Conservation (phyloP, 352 stramenopile species). For the Globisporangium cystogenes region DNA sequence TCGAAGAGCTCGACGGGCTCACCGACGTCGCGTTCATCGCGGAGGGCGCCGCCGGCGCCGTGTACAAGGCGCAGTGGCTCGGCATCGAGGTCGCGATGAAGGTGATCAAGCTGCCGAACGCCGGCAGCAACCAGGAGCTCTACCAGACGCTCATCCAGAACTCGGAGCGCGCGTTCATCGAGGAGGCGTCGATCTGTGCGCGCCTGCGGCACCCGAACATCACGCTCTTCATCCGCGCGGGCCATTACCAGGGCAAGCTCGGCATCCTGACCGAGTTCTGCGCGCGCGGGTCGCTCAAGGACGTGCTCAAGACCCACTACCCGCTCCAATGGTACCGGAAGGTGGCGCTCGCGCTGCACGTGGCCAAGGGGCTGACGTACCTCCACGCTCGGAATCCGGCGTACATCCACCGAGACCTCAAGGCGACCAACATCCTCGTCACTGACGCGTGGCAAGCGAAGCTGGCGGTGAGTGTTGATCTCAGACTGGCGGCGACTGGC, state of each 20-base stretch:
- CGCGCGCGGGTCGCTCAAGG: slow-evolving; percentile 50
- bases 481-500: not conserved
- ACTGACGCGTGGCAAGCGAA: slow-evolving; percentile 76
- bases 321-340: slow-evolving; percentile 62
- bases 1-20: slow-evolving; percentile 23
- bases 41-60: slow-evolving; percentile 43
- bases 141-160: slow-evolving; percentile 62
- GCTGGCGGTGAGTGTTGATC: slow-evolving; percentile 24
- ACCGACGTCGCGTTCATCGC: slow-evolving; percentile 32
- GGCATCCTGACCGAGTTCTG: slow-evolving; percentile 71
- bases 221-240: slow-evolving; percentile 66
- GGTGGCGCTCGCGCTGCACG: slow-evolving; percentile 55
- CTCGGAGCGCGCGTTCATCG: slow-evolving; percentile 57
- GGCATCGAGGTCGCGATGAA: slow-evolving; percentile 76
- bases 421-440: slow-evolving; percentile 69
- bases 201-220: slow-evolving; percentile 69
- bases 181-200: slow-evolving; percentile 53
- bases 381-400: slow-evolving; percentile 69
- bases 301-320: slow-evolving; percentile 49
- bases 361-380: slow-evolving; percentile 66
- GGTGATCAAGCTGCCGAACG: slow-evolving; percentile 44
- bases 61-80: slow-evolving; percentile 71
- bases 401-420: slow-evolving; percentile 70
- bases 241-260: slow-evolving; percentile 51
- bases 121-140: slow-evolving; percentile 23